Conservation (phyloP, 1,139 yeast species). For the Candida sanyaensis region DNA sequence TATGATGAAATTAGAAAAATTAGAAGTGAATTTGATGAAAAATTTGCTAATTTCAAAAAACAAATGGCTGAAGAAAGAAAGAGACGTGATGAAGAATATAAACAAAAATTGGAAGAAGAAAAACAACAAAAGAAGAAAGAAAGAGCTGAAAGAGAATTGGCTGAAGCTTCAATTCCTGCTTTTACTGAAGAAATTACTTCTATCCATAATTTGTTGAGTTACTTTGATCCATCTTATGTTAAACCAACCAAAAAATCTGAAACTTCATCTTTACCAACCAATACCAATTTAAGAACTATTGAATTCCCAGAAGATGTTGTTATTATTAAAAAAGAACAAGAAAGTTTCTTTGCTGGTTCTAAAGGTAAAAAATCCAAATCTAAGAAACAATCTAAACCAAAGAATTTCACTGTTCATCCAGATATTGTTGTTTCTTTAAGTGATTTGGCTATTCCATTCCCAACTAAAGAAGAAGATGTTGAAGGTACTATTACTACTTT, state of each 20-base stretch:
- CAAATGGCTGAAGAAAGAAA: slow-evolving; percentile 69
- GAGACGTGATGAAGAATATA: slow-evolving; percentile 70
- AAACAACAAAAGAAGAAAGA: slow-evolving; percentile 64
- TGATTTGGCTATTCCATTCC: slow-evolving; percentile 77
- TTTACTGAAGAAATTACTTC: slow-evolving; percentile 73
- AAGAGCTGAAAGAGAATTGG: slow-evolving; percentile 64
- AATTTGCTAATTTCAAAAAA: slow-evolving; percentile 69
- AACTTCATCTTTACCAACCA: slow-evolving; percentile 27
- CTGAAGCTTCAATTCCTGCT: slow-evolving; percentile 81
- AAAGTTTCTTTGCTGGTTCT: slow-evolving; percentile 57
- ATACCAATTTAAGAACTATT: slow-evolving; percentile 44
- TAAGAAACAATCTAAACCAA: slow-evolving; percentile 44
- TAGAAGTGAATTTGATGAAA: slow-evolving; percentile 68
- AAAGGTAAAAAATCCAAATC: slow-evolving; percentile 44
- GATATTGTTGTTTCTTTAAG: slow-evolving; percentile 77
- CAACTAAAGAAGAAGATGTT: slow-evolving; percentile 75
- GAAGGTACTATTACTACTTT: slow-evolving; percentile 65
- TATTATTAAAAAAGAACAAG: slow-evolving; percentile 66
- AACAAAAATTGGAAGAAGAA: slow-evolving; percentile 55
- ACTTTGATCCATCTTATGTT: slow-evolving; percentile 79
- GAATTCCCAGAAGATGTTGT: slow-evolving; percentile 67
- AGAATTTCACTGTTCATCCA: slow-evolving; percentile 72
- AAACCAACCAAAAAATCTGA: slow-evolving; percentile 45
- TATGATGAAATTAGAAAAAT: slow-evolving; percentile 64
- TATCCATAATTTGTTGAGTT: slow-evolving; percentile 68